Conservation (phyloP, 768 basidiomycete species). For the Cystofilobasidium ferigula region DNA sequence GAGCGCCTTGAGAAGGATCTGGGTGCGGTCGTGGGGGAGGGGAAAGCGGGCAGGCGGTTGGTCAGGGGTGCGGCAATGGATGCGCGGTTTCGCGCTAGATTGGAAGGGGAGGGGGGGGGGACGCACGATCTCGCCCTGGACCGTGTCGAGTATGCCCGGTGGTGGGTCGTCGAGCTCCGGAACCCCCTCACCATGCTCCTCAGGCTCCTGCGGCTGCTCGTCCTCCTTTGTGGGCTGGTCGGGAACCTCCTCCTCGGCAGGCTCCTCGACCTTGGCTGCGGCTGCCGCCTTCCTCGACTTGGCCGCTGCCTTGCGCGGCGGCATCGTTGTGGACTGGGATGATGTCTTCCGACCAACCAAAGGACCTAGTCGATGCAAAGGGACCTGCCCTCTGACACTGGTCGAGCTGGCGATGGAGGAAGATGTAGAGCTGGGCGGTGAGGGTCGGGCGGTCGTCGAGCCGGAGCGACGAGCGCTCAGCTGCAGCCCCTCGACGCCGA, state of each 20-base stretch:
- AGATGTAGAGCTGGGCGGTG: no score
- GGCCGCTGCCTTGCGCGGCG: neutral
- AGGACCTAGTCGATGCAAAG: no score
- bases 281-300: constrained; percentile 27
- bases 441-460: no score
- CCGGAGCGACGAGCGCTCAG: no score
- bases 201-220: constrained; percentile 25
- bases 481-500: neutral
- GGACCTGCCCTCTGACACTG: no score
- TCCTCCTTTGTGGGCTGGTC: no score
- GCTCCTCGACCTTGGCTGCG: constrained; percentile 27
- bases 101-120: neutral
- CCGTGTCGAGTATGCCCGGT: neutral
- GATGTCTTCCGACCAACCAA: no score
- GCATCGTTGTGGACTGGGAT: neutral
- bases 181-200: neutral
- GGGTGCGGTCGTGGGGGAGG: neutral
- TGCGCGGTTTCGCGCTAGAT: neutral
- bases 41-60: neutral
- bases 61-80: neutral
- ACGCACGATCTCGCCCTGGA: constrained; percentile 7
- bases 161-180: neutral
- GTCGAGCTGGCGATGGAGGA: no score
- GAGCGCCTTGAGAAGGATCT: constrained; percentile 4
- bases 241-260: constrained; percentile 16